phyloP scores from a whole-genome alignment of 257 asterid species.

The Misopates orontium region DNA sequence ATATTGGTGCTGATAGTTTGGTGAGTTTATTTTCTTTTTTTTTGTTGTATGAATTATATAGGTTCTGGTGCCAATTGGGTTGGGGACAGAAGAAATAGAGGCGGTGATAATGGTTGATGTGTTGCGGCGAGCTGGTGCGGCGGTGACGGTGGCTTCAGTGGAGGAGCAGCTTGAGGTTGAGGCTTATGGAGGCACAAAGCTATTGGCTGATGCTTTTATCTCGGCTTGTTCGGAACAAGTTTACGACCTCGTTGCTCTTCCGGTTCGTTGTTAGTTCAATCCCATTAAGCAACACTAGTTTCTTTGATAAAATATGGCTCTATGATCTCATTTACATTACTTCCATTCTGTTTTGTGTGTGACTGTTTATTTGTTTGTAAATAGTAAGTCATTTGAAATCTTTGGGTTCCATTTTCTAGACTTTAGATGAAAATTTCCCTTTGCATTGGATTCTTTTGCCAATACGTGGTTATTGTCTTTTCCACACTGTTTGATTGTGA shows the following conservation, averaged over 20 bases:
- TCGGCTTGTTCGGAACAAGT: conserved; percentile 58
- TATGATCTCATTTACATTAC: too few species aligned
- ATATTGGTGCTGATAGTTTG: too few species aligned
- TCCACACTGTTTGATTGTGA: not conserved
- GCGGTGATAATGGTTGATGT: conserved; percentile 76
- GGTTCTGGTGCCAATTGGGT: conserved; percentile 93
- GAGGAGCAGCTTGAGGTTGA: conserved; percentile 80
- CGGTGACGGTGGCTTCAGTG: conserved; percentile 87
- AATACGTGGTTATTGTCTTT: too few species aligned
- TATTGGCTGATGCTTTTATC: conserved; percentile 73
- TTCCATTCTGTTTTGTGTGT: not conserved
- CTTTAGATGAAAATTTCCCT: not conserved
- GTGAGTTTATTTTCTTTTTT: not conserved
- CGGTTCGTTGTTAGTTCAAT: conserved; percentile 47
- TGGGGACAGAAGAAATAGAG: conserved; percentile 95
- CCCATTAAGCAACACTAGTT: not conserved
- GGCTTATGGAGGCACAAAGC: conserved; percentile 78
- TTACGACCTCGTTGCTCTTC: conserved; percentile 79
- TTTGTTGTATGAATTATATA: conserved; percentile 16
- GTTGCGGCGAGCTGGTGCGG: conserved; percentile 88
- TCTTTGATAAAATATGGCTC: not conserved
- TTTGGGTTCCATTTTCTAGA: not conserved
- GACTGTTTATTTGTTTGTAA: not conserved
- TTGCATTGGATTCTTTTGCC: too few species aligned
- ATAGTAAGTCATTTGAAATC: not conserved